Base-by-base conservation (phyloP, 352 stramenopile genomes). In the Phytophthora agathidicida region DNA sequence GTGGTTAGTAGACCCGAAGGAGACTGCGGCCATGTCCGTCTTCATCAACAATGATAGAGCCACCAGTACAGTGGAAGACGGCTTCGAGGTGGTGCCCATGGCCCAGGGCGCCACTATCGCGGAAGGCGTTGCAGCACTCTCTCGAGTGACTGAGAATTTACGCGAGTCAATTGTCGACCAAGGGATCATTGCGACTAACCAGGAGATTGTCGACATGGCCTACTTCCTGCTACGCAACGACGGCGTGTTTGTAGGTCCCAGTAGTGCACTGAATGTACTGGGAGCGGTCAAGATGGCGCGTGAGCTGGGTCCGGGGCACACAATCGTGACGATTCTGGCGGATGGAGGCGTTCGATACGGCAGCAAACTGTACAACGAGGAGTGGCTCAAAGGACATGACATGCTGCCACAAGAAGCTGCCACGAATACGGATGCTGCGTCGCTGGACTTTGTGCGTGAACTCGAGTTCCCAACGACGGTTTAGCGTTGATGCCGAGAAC, bases 121-220 rank as follows among this genome's bases (percentile, higher is more conserved):
- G 35, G 94, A 99, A 73, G 96, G 96, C 19, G 95, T 99, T 38
- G 65, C 65, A 35, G 96, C 91, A 7, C 83, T 97, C 4, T 79
- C 90, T 22, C 96, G 96, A 19, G 87, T 98, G 47, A 97, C 93
- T 10, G 85, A 88, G 20, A 98, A 98, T 75, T 88, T 96, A 37
- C 91, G 94, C 52, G 79, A 93, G 7, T 84, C 77, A 1, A 68
- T 96, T 20, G 73, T 98, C 4, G 94, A 98, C 68, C 80, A 91
- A 56, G 93, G 96, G 22, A 84, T 98, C 67, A 90, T 90, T 45
- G 92, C 94, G 35, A 88, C 88, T 1, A 96, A 97, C 58, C 84
- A 97, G 46, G 93, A 98, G 73, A 92, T 96, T 41, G 96, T 98
- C 35, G 83, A 92, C 50, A 98, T 98, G 92, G 88, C 91, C 5